Conservation (phyloP, 148 eudicot genomes). For the Beta vulgaris region DNA sequence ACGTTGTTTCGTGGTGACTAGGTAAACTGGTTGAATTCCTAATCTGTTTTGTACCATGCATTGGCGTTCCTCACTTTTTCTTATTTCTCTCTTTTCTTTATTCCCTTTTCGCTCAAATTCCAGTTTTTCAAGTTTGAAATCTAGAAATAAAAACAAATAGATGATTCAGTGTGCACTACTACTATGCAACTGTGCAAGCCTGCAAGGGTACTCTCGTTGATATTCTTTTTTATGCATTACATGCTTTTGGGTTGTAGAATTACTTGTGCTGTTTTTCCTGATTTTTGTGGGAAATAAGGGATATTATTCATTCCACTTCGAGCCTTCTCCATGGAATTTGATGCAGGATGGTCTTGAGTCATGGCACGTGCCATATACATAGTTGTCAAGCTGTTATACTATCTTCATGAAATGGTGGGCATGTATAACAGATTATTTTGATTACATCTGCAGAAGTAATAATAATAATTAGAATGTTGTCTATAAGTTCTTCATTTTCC, state of each 20-base stretch:
- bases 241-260: neutral
- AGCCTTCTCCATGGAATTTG: neutral
- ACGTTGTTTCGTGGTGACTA: neutral
- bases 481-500: slow-evolving; percentile 1
- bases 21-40: neutral
- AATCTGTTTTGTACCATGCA: neutral
- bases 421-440: neutral
- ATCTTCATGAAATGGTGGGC: neutral
- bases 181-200: too few relatives aligned
- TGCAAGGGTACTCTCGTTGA: too few relatives aligned
- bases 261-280: neutral
- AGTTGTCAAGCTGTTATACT: neutral
- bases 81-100: neutral
- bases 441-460: neutral
- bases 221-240: too few relatives aligned
- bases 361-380: neutral
- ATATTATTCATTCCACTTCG: neutral
- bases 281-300: neutral
- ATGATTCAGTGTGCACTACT: neutral
- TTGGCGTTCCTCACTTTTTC: too few relatives aligned
- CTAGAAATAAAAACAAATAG: too few relatives aligned
- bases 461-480: neutral
- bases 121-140: too few relatives aligned
- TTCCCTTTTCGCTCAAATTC: neutral
- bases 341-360: neutral